These are phyloP conservation scores for Plasmodium cynomolgi DNA, from an alignment of 169 alveolate species.

Conservation along the genomic window DNA sequence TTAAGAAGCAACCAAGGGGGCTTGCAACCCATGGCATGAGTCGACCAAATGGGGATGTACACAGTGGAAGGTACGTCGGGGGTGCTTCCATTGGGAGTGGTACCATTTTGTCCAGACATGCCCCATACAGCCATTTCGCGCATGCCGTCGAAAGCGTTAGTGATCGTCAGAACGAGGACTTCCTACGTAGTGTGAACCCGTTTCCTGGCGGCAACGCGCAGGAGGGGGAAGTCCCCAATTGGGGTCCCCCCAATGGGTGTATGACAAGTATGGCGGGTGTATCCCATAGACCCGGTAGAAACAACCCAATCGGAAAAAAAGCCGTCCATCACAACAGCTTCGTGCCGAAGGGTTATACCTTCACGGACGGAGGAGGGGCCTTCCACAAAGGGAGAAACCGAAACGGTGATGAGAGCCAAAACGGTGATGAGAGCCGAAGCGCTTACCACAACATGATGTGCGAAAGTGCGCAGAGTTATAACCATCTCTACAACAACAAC, in stretches of 20 bases:
- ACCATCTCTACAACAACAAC: not conserved
- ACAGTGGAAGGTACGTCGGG: not conserved
- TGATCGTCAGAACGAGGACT: not conserved
- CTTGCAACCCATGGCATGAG: not conserved
- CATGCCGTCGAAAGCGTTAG: not conserved
- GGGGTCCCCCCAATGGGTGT: not conserved
- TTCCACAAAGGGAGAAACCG: not conserved
- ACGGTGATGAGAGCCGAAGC: not conserved
- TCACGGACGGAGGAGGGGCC: not conserved
- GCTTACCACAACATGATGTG: not conserved
- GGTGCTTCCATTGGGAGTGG: not conserved
- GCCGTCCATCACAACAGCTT: not conserved
- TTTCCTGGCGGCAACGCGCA: not conserved
- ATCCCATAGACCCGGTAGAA: not conserved
- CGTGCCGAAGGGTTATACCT: not conserved
- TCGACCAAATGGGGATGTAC: not conserved
- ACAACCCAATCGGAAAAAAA: not conserved
- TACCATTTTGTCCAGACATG: not conserved
- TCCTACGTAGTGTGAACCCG: not conserved
- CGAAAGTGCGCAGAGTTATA: not conserved
- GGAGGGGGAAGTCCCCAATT: not conserved
- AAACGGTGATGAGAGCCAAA: no score
- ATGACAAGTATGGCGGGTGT: not conserved
- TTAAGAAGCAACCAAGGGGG: not conserved
- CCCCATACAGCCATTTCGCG: not conserved